These are phyloP conservation scores for Trametes hirsuta DNA, from an alignment of 1,284 basidiomycete species.

Conservation along the genomic window DNA sequence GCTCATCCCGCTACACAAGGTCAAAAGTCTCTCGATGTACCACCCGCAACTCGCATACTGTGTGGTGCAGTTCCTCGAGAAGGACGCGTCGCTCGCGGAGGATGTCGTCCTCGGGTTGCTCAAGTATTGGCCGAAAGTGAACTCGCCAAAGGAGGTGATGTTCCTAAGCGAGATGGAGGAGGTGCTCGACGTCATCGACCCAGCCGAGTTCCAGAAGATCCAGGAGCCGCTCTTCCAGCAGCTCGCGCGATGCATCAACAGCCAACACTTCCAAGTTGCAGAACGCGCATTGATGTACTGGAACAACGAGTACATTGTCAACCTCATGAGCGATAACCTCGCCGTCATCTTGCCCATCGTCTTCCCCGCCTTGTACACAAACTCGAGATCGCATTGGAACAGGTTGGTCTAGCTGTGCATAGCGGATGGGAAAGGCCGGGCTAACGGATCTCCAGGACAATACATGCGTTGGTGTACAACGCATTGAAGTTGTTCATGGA, in stretches of 20 bases:
- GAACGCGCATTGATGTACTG: constrained; percentile 94
- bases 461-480: constrained; percentile 99
- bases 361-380: constrained; percentile 96
- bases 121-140: constrained; percentile 99
- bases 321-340: constrained; percentile 98
- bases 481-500: constrained; percentile 99
- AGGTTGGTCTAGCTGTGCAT: constrained; percentile 56
- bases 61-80: constrained; percentile 98
- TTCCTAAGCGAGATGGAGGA: constrained; percentile 99
- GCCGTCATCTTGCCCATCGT: constrained; percentile 91
- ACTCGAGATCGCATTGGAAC: constrained; percentile 99
- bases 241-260: constrained; percentile 96
- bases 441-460: constrained; percentile 67
- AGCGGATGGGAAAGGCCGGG: not conserved
- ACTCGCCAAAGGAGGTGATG: constrained; percentile 99
- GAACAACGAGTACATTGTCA: constrained; percentile 99
- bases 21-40: constrained; percentile 95
- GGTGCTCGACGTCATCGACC: constrained; percentile 98
- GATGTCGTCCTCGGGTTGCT: constrained; percentile 95
- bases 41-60: constrained; percentile 99
- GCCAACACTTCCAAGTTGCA: constrained; percentile 99
- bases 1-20: constrained; percentile 98
- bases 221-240: constrained; percentile 94
- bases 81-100: constrained; percentile 91
- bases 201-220: constrained; percentile 96